A percentile compares a stretch with the other conserved stretches of the same genome.
Conservation (phyloP, 176 grass and related monocot species). For the Chrysopogon serrulatus region DNA sequence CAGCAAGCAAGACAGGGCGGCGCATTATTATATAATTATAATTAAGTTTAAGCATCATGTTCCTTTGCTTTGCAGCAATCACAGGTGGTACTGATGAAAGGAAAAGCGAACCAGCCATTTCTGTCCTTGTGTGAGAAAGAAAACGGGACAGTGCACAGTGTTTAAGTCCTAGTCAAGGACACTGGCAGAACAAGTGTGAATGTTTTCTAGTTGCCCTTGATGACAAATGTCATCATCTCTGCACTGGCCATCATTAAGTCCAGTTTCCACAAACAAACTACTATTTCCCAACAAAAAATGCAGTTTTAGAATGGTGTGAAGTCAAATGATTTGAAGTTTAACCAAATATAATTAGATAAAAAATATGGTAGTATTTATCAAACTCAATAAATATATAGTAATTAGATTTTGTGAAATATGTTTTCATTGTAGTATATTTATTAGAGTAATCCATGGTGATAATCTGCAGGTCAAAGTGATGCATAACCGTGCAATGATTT, state of each 20-base stretch:
- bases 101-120: not conserved
- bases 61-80: slow-evolving; percentile 19
- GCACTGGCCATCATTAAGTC: not conserved
- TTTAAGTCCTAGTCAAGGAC: not conserved
- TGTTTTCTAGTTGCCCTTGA: not conserved
- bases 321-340: no score
- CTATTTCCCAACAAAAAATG: no score
- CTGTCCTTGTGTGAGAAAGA: not conserved
- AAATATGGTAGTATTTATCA: no score
- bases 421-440: no score
- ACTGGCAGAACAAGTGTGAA: not conserved
- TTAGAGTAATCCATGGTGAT: no score
- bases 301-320: no score
- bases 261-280: not conserved
- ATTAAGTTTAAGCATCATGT: not conserved
- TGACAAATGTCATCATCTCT: not conserved
- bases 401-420: no score
- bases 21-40: no score
- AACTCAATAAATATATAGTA: no score
- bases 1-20: no score
- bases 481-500: not conserved
- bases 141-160: not conserved
- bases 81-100: not conserved
- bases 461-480: not conserved
- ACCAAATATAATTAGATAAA: no score